Evolutionary conservation across 1,284 basidiomycete genomes (phyloP), one percentile per base, ranked within the genome.

Genomic region (Erythrobasidium hasegawianum): DNA sequence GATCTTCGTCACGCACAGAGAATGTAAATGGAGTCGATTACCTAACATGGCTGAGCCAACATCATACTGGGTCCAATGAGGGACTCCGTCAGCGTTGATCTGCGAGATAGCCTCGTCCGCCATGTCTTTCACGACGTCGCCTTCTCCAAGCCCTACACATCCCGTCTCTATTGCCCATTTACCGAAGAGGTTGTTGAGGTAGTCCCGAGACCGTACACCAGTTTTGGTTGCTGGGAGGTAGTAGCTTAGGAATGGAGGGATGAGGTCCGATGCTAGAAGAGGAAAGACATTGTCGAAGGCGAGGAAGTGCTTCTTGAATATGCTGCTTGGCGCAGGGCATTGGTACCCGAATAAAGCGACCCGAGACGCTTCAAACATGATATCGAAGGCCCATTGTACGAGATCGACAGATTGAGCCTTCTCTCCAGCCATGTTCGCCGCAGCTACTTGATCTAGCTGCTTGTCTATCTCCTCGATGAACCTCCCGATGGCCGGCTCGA

Each of bases 261-360:
- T 38, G n/a, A 73, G 57, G 9, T 70, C 73, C 14, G 75, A 71
- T 2, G 71, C 71, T 8, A 78, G 62, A 20, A 78, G 64, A 16
- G 74, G 77, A 59, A 79, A 75, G 1, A 69, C 59, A 13, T 64
- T 57, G 62, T 79, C 77, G 59, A 78, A 79, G 9, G 52, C 65
- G n/a, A 59, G 57, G 62, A 77, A 76, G 13, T 55, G 43, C 11
- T n/a, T 7, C 39, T 55, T 57, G 18, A 69, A 50, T 13, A 50
- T 58, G 1, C 58, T 47, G 20, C 57, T 47, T 8, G 66, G 40
- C 3, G 64, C 57, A 9, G 60, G 68, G 14, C 39, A 50, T 14
- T 43, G 0, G 1, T 53, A 22, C 1, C 70, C 72, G 27, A 72
- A 73, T 2, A 73, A 2, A 2, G 64, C 69, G 1, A 64, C 40